Conservation (phyloP, 2,329 filamentous ascomycete species). For the Ceratocystis harringtonii region DNA sequence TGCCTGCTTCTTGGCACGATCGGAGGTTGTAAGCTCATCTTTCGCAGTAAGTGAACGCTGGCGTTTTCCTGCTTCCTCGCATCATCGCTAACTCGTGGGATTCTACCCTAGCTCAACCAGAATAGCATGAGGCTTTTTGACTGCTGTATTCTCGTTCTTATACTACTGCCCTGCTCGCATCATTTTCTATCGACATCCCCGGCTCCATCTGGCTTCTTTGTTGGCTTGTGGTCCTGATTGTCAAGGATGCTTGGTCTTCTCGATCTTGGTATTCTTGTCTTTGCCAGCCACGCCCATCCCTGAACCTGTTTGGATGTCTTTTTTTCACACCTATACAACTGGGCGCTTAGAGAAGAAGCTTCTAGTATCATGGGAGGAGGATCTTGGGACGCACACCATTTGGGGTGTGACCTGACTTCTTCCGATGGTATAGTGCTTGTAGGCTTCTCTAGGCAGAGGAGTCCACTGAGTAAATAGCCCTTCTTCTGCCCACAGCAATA, state of each 20-base stretch:
- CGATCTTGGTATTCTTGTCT: neutral
- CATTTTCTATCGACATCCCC: neutral
- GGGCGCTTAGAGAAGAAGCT: neutral
- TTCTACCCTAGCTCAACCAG: neutral
- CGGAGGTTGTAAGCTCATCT: neutral
- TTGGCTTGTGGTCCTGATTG: neutral
- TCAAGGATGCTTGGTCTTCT: neutral
- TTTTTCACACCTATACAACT: neutral
- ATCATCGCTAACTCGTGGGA: no score
- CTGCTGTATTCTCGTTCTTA: neutral
- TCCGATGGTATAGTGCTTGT: neutral
- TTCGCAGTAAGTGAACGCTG: neutral
- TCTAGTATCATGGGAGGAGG: neutral
- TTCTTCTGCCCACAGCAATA: neutral
- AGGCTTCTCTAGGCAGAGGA: neutral
- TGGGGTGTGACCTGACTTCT: neutral
- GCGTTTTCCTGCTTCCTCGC: neutral
- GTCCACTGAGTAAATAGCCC: neutral
- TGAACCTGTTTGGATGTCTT: neutral
- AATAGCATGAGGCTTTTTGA: neutral
- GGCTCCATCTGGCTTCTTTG: neutral
- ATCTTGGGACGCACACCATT: neutral
- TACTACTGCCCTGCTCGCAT: neutral
- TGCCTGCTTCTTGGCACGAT: neutral
- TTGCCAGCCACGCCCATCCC: neutral